phyloP scores from a whole-genome alignment of 176 grass and related monocot genomes.

The Oryza glaberrima region DNA sequence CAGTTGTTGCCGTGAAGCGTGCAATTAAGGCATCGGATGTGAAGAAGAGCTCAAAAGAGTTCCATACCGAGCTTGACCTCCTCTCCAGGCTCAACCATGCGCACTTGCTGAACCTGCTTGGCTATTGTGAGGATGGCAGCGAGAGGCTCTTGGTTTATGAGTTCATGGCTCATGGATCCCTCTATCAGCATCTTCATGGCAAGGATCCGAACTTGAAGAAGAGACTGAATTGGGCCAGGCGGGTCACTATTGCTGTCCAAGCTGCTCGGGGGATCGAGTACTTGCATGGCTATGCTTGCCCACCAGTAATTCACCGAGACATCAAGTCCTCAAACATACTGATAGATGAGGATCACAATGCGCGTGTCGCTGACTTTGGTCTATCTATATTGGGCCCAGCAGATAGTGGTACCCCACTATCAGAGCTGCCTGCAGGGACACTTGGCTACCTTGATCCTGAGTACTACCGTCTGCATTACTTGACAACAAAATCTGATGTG shows the following conservation, averaged over 20 bases:
- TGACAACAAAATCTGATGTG: constrained; percentile 96
- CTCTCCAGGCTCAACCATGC: constrained; percentile 97
- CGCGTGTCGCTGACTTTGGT: constrained; percentile 89
- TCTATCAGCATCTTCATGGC: constrained; percentile 88
- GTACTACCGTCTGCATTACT: constrained; percentile 96
- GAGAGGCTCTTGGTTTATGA: constrained; percentile 95
- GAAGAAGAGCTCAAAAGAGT: constrained; percentile 97
- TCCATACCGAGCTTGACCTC: constrained; percentile 91
- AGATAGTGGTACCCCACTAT: constrained; percentile 82
- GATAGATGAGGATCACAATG: constrained; percentile 98
- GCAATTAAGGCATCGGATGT: constrained; percentile 86
- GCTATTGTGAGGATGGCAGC: constrained; percentile 91
- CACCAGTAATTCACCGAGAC: constrained; percentile 93
- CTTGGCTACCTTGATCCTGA: constrained; percentile 96
- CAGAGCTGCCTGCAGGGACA: constrained; percentile 88
- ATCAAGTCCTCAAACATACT: constrained; percentile 99
- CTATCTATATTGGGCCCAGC: constrained; percentile 89
- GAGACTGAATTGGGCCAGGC: constrained; percentile 74
- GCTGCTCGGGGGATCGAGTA: constrained; percentile 95
- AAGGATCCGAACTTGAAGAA: constrained; percentile 74
- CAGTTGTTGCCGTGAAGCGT: constrained; percentile 88
- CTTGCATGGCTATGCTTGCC: constrained; percentile 97
- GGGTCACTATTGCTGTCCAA: constrained; percentile 97
- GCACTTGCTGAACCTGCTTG: constrained; percentile 90
- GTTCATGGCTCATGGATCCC: constrained; percentile 98